These are phyloP conservation scores for Aspergillus pseudoglaucus DNA, from an alignment of 2,329 filamentous ascomycete species.

Conservation along the genomic window DNA sequence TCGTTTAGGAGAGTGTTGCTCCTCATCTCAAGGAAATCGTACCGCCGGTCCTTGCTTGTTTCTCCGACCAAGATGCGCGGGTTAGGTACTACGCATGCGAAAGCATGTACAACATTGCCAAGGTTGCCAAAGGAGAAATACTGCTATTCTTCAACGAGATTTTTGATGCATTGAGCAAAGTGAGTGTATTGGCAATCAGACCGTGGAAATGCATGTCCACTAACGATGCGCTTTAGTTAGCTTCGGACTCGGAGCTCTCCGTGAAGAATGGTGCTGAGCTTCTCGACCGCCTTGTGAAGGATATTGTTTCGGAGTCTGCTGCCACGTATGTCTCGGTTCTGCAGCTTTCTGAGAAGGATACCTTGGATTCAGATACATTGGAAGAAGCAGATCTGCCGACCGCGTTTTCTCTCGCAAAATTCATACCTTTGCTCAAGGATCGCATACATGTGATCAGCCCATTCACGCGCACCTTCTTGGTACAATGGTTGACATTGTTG, in stretches of 20 bases:
- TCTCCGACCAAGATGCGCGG: slow-evolving; percentile 93
- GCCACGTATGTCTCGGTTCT: slow-evolving; percentile 90
- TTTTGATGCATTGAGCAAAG: slow-evolving; percentile 95
- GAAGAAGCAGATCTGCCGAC: slow-evolving; percentile 56
- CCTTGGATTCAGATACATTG: slow-evolving; percentile 34
- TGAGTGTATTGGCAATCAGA: slow-evolving; percentile 34
- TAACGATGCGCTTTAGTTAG: slow-evolving; percentile 54
- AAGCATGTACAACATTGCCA: slow-evolving; percentile 99
- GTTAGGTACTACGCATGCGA: slow-evolving; percentile 98
- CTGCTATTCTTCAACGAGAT: slow-evolving; percentile 97
- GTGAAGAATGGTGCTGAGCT: slow-evolving; percentile 98
- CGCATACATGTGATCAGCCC: slow-evolving; percentile 91
- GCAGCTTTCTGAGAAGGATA: slow-evolving; percentile 53
- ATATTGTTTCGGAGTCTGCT: slow-evolving; percentile 91
- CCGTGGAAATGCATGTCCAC: slow-evolving; percentile 6
- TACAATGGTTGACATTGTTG: slow-evolving; percentile 89
- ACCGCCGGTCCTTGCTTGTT: slow-evolving; percentile 92
- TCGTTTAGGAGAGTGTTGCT: slow-evolving; percentile 66
- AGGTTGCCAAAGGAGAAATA: slow-evolving; percentile 97
- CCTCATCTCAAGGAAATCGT: slow-evolving; percentile 90
- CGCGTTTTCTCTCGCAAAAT: slow-evolving; percentile 83
- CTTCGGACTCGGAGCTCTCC: slow-evolving; percentile 89
- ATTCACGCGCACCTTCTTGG: slow-evolving; percentile 88
- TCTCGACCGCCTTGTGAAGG: slow-evolving; percentile 87
- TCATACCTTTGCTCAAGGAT: slow-evolving; percentile 90